phyloP scores from a whole-genome alignment of 176 grass and related monocot genomes.

The Calamus simplicifolius region DNA sequence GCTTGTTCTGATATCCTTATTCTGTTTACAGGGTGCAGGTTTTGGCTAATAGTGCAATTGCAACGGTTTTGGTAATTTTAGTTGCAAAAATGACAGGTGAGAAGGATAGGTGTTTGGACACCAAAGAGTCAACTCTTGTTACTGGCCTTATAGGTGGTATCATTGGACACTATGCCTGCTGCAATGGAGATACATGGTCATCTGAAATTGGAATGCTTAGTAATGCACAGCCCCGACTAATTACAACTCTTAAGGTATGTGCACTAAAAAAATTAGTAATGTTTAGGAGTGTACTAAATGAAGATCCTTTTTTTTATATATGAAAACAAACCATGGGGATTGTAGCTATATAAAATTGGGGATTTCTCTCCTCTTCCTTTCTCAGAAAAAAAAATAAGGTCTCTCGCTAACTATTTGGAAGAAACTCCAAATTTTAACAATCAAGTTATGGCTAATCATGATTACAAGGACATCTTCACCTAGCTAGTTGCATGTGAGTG shows the following conservation, averaged over 20 bases:
- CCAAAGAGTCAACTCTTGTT: slow-evolving; percentile 52
- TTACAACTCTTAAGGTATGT: slow-evolving; percentile 76
- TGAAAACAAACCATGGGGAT: no score
- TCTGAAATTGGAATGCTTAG: slow-evolving; percentile 92
- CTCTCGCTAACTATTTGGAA: no score
- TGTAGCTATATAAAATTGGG: no score
- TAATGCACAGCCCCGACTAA: slow-evolving; percentile 67
- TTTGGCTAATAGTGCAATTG: slow-evolving; percentile 78
- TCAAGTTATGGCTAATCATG: no score
- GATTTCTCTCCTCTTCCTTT: no score
- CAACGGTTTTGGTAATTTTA: slow-evolving; percentile 64
- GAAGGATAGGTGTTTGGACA: slow-evolving; percentile 76
- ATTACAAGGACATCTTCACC: no score
- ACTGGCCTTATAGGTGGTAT: slow-evolving; percentile 88
- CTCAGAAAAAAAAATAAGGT: no score
- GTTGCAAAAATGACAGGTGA: slow-evolving; percentile 44
- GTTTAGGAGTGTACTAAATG: slow-evolving; percentile 5
- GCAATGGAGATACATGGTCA: slow-evolving; percentile 98
- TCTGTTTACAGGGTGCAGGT: slow-evolving; percentile 90
- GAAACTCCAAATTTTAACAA: no score
- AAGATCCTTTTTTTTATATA: not conserved
- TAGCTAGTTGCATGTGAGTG: no score
- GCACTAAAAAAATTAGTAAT: not conserved
- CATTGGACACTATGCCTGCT: slow-evolving; percentile 87
- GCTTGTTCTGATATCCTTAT: not conserved